Base-by-base conservation (phyloP, 2,329 filamentous ascomycete species). In the Cadophora luteo-olivacea region DNA sequence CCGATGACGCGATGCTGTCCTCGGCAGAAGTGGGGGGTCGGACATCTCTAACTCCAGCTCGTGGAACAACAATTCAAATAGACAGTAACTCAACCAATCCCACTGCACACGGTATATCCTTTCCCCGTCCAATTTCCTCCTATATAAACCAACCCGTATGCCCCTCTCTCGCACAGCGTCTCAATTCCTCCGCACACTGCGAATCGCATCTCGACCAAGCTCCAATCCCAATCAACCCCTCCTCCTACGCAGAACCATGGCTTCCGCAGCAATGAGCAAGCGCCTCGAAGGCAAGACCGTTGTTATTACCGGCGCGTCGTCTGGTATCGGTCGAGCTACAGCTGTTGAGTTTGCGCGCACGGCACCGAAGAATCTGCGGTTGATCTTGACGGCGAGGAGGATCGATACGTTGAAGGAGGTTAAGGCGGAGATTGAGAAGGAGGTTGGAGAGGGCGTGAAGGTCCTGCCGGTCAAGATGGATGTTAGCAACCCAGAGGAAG, bases 321-420 rank as follows among this genome's bases (percentile, higher is more conserved):
- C 93, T 24, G 96, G 96, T 70, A 98, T 99, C 80, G 96, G 96
- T 29, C 88, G 86, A 66, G 88, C 87, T 75, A 91, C 87, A 22
- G 96, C 95, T n/a, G 84, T 96, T 72, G 96, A 98, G 80, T 99
- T 98, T 78, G 96, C 96, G 32, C 89, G 93, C 67, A 95, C 94
- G 1, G 87, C 91, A 25, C 93, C 93, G 8, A 86, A 89, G 66
- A 87, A 91, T 79, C 85, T 98, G 73, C 93, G 92, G 79, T 85
- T 99, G 62, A 89, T 98, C 74, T 82, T 98, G 68, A 96, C 96
- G 7, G 96, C 96, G n/a, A 88, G 96, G 33, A 89, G 96, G 61
- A 82, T 94, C 75, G 94, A 97, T 75, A 84, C 86, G 0, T 83
- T 99, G 72, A 88, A 92, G 75, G 82, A 94, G 81, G 79, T 98